These are phyloP conservation scores for Fusarium sp. DNA, from an alignment of 2,329 filamentous ascomycete species.

Conservation along the genomic window DNA sequence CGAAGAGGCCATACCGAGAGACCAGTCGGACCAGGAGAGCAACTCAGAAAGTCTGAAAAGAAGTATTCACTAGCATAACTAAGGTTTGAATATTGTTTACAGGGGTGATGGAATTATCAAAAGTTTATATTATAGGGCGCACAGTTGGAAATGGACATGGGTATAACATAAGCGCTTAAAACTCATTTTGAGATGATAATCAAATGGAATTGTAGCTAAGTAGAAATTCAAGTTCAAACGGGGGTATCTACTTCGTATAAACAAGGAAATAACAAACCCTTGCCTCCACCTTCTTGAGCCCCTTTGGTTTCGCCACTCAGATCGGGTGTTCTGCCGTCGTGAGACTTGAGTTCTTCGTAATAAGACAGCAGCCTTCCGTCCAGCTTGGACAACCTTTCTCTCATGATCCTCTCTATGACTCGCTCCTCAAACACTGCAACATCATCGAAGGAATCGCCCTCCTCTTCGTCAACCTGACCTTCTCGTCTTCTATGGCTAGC, in stretches of 20 bases:
- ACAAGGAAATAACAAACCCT: conserved; percentile 19
- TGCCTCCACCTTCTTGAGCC: conserved; percentile 1
- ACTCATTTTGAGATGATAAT: neutral
- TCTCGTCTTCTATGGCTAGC: conserved; percentile 12
- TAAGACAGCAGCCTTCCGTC: neutral
- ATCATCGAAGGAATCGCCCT: conserved; percentile 20
- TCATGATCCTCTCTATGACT: neutral
- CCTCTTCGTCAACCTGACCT: conserved; percentile 12
- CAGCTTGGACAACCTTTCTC: neutral
- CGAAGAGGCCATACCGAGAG: too few species aligned
- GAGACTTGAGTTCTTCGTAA: neutral
- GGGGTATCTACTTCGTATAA: conserved; percentile 24
- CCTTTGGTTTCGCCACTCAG: neutral
- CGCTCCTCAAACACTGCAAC: neutral
- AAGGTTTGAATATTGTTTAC: neutral
- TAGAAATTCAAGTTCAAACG: conserved; percentile 10
- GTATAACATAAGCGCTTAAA: neutral
- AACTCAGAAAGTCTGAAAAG: neutral
- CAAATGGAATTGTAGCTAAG: neutral
- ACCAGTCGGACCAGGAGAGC: neutral
- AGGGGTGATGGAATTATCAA: neutral
- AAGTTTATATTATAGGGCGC: too few species aligned
- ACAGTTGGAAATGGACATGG: too few species aligned
- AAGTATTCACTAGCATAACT: too few species aligned
- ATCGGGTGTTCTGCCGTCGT: neutral